Conservation (phyloP, 495 filamentous ascomycete genomes). For the Lasiosphaeria hispida region DNA sequence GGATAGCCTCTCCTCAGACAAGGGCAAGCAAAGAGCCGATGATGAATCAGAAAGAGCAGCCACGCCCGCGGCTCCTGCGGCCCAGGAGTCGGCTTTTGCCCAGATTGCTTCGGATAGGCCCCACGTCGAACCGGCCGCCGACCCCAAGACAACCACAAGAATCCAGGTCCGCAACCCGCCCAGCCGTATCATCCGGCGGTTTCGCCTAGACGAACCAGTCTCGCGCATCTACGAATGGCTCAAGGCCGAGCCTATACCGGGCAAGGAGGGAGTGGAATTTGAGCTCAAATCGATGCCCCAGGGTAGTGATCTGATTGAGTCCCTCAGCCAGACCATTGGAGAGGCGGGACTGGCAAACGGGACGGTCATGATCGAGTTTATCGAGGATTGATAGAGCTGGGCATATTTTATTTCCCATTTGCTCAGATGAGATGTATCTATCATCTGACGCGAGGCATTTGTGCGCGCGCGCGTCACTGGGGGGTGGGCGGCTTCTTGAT, state of each 20-base stretch:
- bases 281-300: constrained; percentile 70
- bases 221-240: constrained; percentile 91
- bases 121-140: constrained; percentile 71
- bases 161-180: constrained; percentile 86
- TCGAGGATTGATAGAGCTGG: constrained; percentile 52
- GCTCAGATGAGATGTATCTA: no score
- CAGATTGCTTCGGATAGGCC: constrained; percentile 67
- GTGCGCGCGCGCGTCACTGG: no score
- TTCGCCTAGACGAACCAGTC: constrained; percentile 76
- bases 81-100: constrained; percentile 52
- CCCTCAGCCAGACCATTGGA: constrained; percentile 67
- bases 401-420: no score
- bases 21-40: constrained; percentile 63
- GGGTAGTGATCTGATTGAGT: constrained; percentile 77
- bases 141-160: constrained; percentile 70
- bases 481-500: no score
- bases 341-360: constrained; percentile 86
- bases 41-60: constrained; percentile 16
- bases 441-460: no score
- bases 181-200: constrained; percentile 79
- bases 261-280: constrained; percentile 73
- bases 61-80: constrained; percentile 15
- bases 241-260: constrained; percentile 75
- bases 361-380: constrained; percentile 88
- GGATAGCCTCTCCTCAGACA: constrained; percentile 46